Evolutionary conservation across 2,329 filamentous ascomycete genomes (phyloP), one percentile per base, ranked within the genome.

Genomic region (Allantophomopsis lycopodina): DNA sequence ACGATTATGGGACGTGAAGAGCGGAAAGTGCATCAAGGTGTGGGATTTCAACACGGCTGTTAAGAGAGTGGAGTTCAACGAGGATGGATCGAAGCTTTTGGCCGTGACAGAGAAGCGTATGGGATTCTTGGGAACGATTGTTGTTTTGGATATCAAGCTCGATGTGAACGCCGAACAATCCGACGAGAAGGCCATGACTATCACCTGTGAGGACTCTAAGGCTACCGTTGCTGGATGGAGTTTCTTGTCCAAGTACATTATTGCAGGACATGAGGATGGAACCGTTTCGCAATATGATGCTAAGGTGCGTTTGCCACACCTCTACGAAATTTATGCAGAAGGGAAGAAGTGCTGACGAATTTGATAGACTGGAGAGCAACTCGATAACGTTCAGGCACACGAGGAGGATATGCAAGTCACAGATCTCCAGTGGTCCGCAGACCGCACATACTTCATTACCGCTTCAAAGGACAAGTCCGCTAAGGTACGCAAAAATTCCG

Each of bases 31-130:
- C 60, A 74, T 98, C 56, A 95, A 96, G 79, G 84, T 83, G 42
- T 98, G 91, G 91, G 88, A 98, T 52, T 95, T 95, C 66, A 79
- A 83, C 44, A 96, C 91, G 35, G 87, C 88, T 48, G 86, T 98
- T 63, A 96, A 98, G 78, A 79, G 91, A 55, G 88, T 94, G 61
- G 89, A 95, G 66, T 98, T 98, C 71, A 88, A 79, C 59, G 83
- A 94, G 56, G 91, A 98, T 63, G 91, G 89, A 55, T 82, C 76
- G 56, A 77, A 84, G 66, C 71, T 98, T 54, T 70, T 98, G 49
- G 89, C 86, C 47, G 88, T 98, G 47, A 98, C 91, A 40, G 91
- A 98, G 71, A 94, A 95, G 82, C 86, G 91, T 56, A 94, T 94
- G 77, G 91, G 91, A 51, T 89, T 86, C 65, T 72, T 96, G 49